phyloP scores from a whole-genome alignment of 1,284 basidiomycete species.

The Cryptococcus neoformans region DNA sequence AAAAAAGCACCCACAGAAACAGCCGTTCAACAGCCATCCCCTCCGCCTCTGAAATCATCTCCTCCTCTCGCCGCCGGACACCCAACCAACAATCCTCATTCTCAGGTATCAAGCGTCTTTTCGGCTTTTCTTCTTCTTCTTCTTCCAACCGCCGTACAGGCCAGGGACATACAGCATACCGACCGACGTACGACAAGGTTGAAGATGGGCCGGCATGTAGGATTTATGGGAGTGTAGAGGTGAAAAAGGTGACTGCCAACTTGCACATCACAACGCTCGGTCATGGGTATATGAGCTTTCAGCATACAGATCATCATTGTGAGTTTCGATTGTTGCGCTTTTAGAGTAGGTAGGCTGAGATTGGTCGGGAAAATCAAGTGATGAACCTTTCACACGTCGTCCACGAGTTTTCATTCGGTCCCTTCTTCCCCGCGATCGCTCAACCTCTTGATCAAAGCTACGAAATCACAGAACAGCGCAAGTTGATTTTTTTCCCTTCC shows the following conservation, averaged over 20 bases:
- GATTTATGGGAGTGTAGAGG: conserved; percentile 76
- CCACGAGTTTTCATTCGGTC: conserved; percentile 94
- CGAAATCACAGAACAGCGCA: conserved; percentile 75
- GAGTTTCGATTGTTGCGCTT: conserved; percentile 10
- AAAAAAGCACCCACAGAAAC: conserved; percentile 2
- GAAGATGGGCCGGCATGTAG: conserved; percentile 70
- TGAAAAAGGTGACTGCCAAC: conserved; percentile 91
- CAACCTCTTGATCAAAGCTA: conserved; percentile 92
- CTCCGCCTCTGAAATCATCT: conserved; percentile 44
- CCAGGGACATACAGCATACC: conserved; percentile 52
- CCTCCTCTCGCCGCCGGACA: conserved; percentile 32
- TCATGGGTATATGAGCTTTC: conserved; percentile 83
- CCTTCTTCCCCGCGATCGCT: conserved; percentile 90
- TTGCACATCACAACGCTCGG: conserved; percentile 87
- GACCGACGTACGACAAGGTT: conserved; percentile 68
- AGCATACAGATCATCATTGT: conserved; percentile 84
- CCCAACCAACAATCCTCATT: conserved; percentile 39
- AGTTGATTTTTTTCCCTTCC: conserved; percentile 45
- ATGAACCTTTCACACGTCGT: conserved; percentile 98
- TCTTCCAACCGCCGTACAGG: not conserved
- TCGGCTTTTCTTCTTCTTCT: conserved; percentile 39
- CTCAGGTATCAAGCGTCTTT: conserved; percentile 41
- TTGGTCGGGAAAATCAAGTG: conserved; percentile 52
- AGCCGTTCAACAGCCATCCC: conserved; percentile 9
- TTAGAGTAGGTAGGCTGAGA: not conserved